These are phyloP conservation scores for Aspergillus ustus DNA, from an alignment of 2,329 filamentous ascomycete species.

Conservation along the genomic window DNA sequence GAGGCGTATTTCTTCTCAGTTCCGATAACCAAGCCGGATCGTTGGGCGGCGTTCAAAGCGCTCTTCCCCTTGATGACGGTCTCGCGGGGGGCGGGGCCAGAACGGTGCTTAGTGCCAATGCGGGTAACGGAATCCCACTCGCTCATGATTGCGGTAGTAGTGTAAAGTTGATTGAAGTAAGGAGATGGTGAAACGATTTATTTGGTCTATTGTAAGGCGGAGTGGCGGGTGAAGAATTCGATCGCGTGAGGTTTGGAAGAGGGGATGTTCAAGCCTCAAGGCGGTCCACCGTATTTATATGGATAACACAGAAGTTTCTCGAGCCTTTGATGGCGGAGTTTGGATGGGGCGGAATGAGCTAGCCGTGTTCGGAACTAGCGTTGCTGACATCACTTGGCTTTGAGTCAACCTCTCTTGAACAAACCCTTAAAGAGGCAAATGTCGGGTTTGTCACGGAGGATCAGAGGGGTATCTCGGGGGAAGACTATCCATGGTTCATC, in stretches of 20 bases:
- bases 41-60: constrained; percentile 86
- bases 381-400: constrained; percentile 24
- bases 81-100: constrained; percentile 71
- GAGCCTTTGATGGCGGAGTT: constrained; percentile 34
- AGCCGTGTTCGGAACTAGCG: constrained; percentile 28
- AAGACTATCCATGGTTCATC: neutral
- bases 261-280: constrained; percentile 27
- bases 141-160: constrained; percentile 56
- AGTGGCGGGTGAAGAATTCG: constrained; percentile 27
- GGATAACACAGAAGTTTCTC: constrained; percentile 46
- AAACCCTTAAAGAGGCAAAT: constrained; percentile 2
- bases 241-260: constrained; percentile 35
- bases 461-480: neutral
- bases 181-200: neutral
- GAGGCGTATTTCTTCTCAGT: constrained; percentile 91
- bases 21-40: constrained; percentile 73
- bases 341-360: constrained; percentile 31
- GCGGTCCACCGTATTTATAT: constrained; percentile 39
- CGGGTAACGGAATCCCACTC: constrained; percentile 91
- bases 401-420: constrained; percentile 1
- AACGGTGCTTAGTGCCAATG: constrained; percentile 85
- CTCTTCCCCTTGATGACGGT: constrained; percentile 85
- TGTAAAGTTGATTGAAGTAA: neutral
- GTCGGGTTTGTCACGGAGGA: neutral
- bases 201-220: constrained; percentile 25